Evolutionary conservation across 371 early-diverging fungal species (phyloP).

Genomic region (Zychaea mexicana): DNA sequence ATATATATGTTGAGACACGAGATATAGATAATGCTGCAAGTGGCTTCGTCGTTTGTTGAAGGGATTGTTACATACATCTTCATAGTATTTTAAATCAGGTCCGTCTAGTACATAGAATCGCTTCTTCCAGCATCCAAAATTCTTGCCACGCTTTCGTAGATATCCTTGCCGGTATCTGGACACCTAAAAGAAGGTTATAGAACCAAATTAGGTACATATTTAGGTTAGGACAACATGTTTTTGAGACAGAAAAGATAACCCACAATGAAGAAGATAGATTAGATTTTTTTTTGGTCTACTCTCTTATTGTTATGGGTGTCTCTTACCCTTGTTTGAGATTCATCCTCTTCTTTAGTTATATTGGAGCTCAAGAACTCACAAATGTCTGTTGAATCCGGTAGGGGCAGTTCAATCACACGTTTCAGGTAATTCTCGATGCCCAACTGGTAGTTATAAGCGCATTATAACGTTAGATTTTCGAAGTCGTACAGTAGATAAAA

Average conservation of each 20-base stretch:
- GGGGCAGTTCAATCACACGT: slow-evolving; percentile 57
- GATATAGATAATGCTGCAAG: background rate
- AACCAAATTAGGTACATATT: background rate
- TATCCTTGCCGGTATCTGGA: slow-evolving; percentile 66
- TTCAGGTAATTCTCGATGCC: slow-evolving; percentile 80
- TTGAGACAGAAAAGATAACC: background rate
- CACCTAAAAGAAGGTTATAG: background rate
- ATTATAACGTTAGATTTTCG: too few species aligned
- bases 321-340: slow-evolving; percentile 18
- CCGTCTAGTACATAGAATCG: slow-evolving; percentile 72
- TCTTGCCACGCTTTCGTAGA: slow-evolving; percentile 84
- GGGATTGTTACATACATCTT: slow-evolving; percentile 52
- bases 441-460: slow-evolving; percentile 25
- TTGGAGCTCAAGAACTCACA: slow-evolving; percentile 78
- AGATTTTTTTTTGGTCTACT: background rate
- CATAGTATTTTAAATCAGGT: slow-evolving; percentile 71
- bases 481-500: background rate
- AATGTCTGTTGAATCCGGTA: slow-evolving; percentile 66
- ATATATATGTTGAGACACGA: background rate
- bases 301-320: background rate
- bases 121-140: slow-evolving; percentile 86
- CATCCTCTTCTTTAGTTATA: slow-evolving; percentile 48
- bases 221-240: background rate
- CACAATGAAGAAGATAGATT: background rate
- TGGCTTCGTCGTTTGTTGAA: too few species aligned